Evolutionary conservation across 2,329 filamentous ascomycete species (phyloP), one percentile per base, ranked within the genome.

Genomic region (Botryosphaeria agaves): DNA sequence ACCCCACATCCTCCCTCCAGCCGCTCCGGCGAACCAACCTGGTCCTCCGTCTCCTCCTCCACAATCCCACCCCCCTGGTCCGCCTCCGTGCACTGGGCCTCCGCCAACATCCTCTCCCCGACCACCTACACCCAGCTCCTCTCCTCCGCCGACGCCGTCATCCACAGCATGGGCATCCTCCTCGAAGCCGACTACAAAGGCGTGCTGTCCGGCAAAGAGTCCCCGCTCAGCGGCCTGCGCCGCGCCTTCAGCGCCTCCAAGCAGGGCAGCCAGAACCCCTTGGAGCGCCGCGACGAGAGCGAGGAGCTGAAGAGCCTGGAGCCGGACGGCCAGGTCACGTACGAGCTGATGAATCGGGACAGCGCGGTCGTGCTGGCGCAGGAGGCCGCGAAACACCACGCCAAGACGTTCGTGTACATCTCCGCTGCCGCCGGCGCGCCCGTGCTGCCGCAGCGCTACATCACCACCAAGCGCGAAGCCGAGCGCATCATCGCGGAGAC

Each of bases 131-230:
- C 69, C 6, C 61, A 76, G 1, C 69, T 87, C 28, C 70, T 98
- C 37, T 68, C 72, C 41, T 72, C 69, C 33, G 81, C 84, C 36
- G 72, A 83, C 51, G 85, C 75, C 33, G 85, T 95, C 16, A 77
- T 98, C 28, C 89, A 98, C 63, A 83, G 69, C 46, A 85, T 95
- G 77, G 89, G 89, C 7, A 94, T 98, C 44, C 66, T 98, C 12
- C 70, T 98, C 7, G 89, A 98, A 61, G 84, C 85, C 29, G 89
- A 98, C 61, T 98, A 98, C 70, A 98, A 98, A 57, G 80, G 79
- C 41, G 76, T 93, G 11, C 51, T 98, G 16, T 76, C 73, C 14
- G 89, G 89, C 30, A 73, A 70, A 36, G 85, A 93, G 45, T 83
- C 80, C 0, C 73, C 83, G n/a, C 56, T 92, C 31, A 56, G 72